Conservation (phyloP, 257 asterid genomes). For the Rubia yunnanensis region DNA sequence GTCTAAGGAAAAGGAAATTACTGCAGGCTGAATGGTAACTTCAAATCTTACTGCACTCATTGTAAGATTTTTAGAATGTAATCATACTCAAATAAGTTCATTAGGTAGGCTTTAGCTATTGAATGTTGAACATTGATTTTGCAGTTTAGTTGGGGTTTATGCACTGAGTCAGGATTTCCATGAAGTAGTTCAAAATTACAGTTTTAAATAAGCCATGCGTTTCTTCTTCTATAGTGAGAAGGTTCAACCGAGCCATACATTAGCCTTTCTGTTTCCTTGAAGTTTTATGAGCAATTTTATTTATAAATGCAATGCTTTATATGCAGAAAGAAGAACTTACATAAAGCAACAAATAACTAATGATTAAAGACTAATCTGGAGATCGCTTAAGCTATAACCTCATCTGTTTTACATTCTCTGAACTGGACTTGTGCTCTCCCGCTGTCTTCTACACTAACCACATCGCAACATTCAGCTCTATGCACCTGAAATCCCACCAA, state of each 20-base stretch:
- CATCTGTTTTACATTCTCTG: background rate
- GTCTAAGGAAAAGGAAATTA: slow-evolving; percentile 83
- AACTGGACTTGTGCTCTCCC: background rate
- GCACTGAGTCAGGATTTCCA: background rate
- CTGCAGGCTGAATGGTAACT: slow-evolving; percentile 35
- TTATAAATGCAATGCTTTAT: no score
- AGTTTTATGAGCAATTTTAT: background rate
- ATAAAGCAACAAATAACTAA: background rate
- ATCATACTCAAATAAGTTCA: background rate
- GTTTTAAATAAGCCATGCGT: no score
- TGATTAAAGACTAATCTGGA: background rate
- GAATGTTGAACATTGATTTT: background rate
- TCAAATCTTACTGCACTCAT: background rate
- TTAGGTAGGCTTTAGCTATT: background rate
- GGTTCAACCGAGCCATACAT: background rate
- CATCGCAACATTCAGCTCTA: background rate
- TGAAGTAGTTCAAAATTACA: background rate
- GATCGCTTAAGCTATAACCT: background rate
- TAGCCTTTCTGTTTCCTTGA: background rate
- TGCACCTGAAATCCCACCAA: background rate
- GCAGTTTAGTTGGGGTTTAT: background rate
- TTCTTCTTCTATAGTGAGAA: no score
- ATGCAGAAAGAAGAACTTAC: background rate
- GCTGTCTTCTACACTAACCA: background rate
- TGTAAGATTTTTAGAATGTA: background rate